phyloP scores from a whole-genome alignment of 306 rosid species.

The Albizia julibrissin region DNA sequence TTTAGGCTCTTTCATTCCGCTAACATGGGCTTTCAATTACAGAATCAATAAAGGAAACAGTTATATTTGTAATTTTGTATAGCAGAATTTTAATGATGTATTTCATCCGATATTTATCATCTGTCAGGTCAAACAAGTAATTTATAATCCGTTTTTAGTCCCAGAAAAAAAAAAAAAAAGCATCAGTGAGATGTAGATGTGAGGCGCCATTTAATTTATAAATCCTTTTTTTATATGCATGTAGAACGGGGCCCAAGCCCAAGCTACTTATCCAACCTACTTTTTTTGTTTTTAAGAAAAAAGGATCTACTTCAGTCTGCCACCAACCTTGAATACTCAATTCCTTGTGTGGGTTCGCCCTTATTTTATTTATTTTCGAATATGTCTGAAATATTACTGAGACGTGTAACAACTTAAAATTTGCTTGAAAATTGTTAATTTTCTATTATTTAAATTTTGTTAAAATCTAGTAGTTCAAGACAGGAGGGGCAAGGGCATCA shows the following conservation, averaged over 20 bases:
- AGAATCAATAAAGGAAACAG: not conserved
- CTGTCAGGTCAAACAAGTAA: not conserved
- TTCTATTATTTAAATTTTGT: not conserved
- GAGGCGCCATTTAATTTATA: not conserved
- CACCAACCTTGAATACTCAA: not conserved
- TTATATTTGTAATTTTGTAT: constrained; percentile 2
- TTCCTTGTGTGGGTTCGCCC: not conserved
- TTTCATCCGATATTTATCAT: not conserved
- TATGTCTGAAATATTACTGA: too few relatives aligned
- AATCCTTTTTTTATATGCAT: not conserved
- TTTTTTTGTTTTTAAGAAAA: too few relatives aligned
- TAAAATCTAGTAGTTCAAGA: not conserved
- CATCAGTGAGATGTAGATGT: not conserved
- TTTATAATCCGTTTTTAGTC: not conserved
- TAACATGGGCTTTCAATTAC: constrained; percentile 13
- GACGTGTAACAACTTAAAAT: not conserved
- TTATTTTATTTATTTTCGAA: too few relatives aligned
- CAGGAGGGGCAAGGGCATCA: not conserved
- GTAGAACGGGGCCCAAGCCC: too few relatives aligned
- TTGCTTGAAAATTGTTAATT: not conserved
- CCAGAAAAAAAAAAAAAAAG: too few relatives aligned
- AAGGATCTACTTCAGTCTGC: not conserved
- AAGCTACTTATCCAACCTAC: not conserved
- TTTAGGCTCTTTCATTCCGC: constrained; percentile 35
- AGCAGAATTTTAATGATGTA: not conserved